Percentiles rank a stretch among this genome's conserved stretches.
phyloP scores from a whole-genome alignment of 2,329 filamentous ascomycete genomes.

The Chaetomium olivaceum region DNA sequence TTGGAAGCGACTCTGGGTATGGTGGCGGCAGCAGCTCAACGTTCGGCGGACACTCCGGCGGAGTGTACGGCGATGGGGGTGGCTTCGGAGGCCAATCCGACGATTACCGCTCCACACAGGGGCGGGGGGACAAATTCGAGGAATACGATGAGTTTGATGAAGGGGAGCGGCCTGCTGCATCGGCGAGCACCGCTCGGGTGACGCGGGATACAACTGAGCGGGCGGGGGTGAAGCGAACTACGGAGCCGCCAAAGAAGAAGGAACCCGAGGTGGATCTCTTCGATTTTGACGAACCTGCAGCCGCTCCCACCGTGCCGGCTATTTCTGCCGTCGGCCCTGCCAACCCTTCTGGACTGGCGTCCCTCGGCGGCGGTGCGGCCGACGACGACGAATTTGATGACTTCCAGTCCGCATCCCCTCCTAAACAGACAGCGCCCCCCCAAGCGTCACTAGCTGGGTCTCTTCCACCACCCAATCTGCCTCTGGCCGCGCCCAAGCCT shows the following conservation, averaged over 20 bases:
- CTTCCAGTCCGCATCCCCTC: constrained; percentile 82
- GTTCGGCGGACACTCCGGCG: constrained; percentile 64
- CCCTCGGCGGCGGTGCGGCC: constrained; percentile 52
- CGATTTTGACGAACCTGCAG: constrained; percentile 80
- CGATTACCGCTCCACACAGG: constrained; percentile 68
- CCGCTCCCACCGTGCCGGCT: constrained; percentile 45
- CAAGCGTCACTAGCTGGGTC: constrained; percentile 47
- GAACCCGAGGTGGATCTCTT: constrained; percentile 91
- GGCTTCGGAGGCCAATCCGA: constrained; percentile 79
- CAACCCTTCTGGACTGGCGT: constrained; percentile 49
- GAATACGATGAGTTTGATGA: constrained; percentile 98
- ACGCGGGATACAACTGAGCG: constrained; percentile 49
- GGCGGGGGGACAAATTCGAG: constrained; percentile 76
- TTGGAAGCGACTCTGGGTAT: constrained; percentile 73
- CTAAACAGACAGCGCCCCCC: constrained; percentile 45
- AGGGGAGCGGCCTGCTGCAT: constrained; percentile 49
- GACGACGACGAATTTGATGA: constrained; percentile 93
- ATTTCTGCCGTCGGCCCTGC: constrained; percentile 46
- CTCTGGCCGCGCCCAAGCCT: constrained; percentile 80
- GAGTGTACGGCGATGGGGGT: constrained; percentile 93
- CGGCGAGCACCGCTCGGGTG: constrained; percentile 52
- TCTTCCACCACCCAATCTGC: constrained; percentile 55
- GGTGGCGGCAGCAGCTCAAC: constrained; percentile 34
- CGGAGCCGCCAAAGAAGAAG: constrained; percentile 74
- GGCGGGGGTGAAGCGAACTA: constrained; percentile 57